These are phyloP conservation scores for Aegle marmelos DNA, from an alignment of 345 rosid species.

Conservation along the genomic window DNA sequence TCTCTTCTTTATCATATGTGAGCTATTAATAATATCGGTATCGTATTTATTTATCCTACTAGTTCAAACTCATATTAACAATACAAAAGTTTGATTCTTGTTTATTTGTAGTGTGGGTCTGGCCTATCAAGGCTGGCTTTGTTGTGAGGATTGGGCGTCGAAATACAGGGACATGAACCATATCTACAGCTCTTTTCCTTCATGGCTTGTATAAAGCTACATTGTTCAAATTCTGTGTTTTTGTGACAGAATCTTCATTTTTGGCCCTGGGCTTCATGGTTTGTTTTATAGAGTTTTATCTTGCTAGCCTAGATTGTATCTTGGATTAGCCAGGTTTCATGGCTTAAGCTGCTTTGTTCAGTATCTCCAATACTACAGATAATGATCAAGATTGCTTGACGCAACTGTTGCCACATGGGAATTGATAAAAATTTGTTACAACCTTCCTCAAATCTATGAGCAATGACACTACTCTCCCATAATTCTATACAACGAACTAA, in stretches of 20 bases:
- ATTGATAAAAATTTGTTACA: not conserved
- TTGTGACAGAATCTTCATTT: not conserved
- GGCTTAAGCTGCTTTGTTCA: not conserved
- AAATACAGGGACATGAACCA: not conserved
- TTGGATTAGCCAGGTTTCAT: not conserved
- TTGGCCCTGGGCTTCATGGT: not conserved
- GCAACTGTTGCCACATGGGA: not conserved
- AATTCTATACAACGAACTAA: not conserved
- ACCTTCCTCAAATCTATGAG: not conserved
- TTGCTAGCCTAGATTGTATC: not conserved
- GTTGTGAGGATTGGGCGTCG: constrained; percentile 11
- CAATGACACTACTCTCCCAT: not conserved
- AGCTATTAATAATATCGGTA: constrained; percentile 17
- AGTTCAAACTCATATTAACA: not conserved
- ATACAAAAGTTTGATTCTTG: not conserved
- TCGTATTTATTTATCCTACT: not conserved
- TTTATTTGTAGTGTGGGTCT: constrained; percentile 14
- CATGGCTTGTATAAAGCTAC: not conserved
- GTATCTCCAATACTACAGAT: no score
- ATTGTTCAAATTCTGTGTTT: not conserved
- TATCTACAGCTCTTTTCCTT: not conserved
- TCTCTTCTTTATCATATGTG: constrained; percentile 45
- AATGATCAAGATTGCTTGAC: not conserved
- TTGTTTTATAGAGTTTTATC: not conserved
- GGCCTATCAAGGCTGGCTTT: constrained; percentile 11